Conservation (phyloP, 768 basidiomycete species). For the Boletus barrowsii region DNA sequence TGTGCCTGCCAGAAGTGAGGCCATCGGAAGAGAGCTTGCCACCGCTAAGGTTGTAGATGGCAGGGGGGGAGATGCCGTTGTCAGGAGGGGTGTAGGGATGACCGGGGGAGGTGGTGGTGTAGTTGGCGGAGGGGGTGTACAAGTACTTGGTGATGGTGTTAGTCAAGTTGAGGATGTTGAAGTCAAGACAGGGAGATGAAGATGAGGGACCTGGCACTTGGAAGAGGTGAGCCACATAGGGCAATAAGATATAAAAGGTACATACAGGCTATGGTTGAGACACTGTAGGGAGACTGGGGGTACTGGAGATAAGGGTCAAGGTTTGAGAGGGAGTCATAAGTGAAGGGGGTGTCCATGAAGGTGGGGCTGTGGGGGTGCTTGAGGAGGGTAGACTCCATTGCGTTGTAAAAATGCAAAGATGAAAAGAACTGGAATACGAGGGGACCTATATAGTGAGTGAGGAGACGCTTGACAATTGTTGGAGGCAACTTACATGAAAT, state of each 20-base stretch:
- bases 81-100: slow-evolving; percentile 67
- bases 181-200: slow-evolving; percentile 59
- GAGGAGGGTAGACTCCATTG: slow-evolving; percentile 50
- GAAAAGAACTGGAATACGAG: slow-evolving; percentile 34
- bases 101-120: slow-evolving; percentile 48
- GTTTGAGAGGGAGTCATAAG: slow-evolving; percentile 44
- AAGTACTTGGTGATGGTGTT: slow-evolving; percentile 57
- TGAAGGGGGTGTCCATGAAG: slow-evolving; percentile 48
- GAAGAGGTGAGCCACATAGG: slow-evolving; percentile 9
- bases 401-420: slow-evolving; percentile 35
- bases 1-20: slow-evolving; percentile 58
- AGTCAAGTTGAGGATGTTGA: slow-evolving; percentile 58
- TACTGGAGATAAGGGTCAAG: slow-evolving; percentile 65
- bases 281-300: slow-evolving; percentile 62
- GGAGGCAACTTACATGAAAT: slow-evolving; percentile 31
- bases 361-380: slow-evolving; percentile 49
- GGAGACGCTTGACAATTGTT: background rate
- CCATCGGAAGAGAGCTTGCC: slow-evolving; percentile 76
- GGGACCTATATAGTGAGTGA: slow-evolving; percentile 22
- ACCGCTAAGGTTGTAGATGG: slow-evolving; percentile 65
- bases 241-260: slow-evolving; percentile 11
- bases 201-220: slow-evolving; percentile 51
- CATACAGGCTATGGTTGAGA: slow-evolving; percentile 60
- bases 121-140: slow-evolving; percentile 51
- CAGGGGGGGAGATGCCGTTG: slow-evolving; percentile 67